Evolutionary conservation across 148 eudicot genomes (phyloP).

Genomic region (Mesembryanthemum crystallinum): DNA sequence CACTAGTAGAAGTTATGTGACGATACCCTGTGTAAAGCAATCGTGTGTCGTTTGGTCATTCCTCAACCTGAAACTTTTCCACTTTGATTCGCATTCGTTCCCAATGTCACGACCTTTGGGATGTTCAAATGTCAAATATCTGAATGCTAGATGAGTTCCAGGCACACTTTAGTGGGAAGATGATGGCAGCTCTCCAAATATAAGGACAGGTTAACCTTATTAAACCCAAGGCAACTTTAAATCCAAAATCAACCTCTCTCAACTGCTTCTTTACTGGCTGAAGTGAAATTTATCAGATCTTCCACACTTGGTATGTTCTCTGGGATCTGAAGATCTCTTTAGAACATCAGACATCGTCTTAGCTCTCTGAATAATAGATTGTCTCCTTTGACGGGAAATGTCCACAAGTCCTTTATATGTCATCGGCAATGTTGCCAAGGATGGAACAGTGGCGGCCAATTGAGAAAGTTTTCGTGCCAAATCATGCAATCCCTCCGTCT

Average conservation of each 20-base stretch:
- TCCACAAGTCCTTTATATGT: constrained; percentile 29
- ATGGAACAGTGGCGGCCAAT: constrained; percentile 45
- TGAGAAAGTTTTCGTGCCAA: constrained; percentile 36
- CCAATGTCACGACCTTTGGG: no score
- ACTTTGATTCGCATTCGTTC: not conserved
- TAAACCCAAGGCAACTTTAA: not conserved
- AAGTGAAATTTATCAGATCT: constrained; percentile 23
- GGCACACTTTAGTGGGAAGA: not conserved
- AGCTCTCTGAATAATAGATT: constrained; percentile 50
- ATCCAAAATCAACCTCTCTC: constrained; percentile 12
- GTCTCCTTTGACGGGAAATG: constrained; percentile 38
- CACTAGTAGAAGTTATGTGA: not conserved
- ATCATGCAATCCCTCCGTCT: constrained; percentile 43
- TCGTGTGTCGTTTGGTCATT: no score
- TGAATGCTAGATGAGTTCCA: not conserved
- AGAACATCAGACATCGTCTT: constrained; percentile 49
- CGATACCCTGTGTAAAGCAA: not conserved
- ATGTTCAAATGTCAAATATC: not conserved
- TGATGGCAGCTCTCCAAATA: not conserved
- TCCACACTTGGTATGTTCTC: constrained; percentile 35
- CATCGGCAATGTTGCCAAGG: constrained; percentile 41
- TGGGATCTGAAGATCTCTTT: constrained; percentile 43
- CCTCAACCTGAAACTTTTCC: not conserved
- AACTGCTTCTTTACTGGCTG: constrained; percentile 11
- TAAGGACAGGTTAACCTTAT: not conserved